Evolutionary conservation across 2,329 filamentous ascomycete genomes (phyloP).

Genomic region (Colletotrichum noveboracense): DNA sequence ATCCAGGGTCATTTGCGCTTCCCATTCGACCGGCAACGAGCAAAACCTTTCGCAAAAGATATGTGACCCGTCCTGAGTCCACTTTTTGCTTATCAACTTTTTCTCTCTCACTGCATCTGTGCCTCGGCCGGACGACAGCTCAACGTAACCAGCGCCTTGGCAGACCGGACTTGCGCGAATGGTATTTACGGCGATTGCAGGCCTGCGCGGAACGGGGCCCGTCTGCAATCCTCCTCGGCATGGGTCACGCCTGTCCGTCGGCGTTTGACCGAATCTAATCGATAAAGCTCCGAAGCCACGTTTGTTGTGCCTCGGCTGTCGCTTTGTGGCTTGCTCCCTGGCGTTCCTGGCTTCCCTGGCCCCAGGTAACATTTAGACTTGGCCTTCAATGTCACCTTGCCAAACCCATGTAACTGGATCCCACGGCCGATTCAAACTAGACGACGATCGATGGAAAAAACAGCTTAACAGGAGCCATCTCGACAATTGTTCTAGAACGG

Average conservation of each 20-base stretch:
- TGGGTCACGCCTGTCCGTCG: not conserved
- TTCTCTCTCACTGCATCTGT: not conserved
- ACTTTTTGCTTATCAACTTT: slow-evolving; percentile 1
- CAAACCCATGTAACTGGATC: slow-evolving; percentile 1
- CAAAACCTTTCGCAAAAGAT: not conserved
- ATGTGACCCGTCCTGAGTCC: not conserved
- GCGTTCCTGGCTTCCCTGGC: not conserved
- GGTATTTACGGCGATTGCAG: slow-evolving; percentile 9
- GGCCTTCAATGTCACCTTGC: slow-evolving; percentile 1
- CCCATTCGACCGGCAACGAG: not conserved
- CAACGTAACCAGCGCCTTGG: not conserved
- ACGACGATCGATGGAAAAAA: slow-evolving; percentile 5
- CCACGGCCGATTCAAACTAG: not conserved
- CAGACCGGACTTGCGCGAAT: not conserved
- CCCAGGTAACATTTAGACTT: not conserved
- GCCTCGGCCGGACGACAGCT: not conserved
- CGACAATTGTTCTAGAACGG: not conserved
- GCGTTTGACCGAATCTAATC: slow-evolving; percentile 11
- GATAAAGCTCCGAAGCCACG: not conserved
- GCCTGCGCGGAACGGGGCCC: not conserved
- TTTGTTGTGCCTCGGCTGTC: slow-evolving; percentile 8
- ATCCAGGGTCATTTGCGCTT: not conserved
- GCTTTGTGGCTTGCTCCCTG: not conserved
- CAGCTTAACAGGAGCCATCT: not conserved
- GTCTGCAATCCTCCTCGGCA: not conserved